Evolutionary conservation across 2,329 filamentous ascomycete species (phyloP).

Genomic region (Podosphaera fusca): DNA sequence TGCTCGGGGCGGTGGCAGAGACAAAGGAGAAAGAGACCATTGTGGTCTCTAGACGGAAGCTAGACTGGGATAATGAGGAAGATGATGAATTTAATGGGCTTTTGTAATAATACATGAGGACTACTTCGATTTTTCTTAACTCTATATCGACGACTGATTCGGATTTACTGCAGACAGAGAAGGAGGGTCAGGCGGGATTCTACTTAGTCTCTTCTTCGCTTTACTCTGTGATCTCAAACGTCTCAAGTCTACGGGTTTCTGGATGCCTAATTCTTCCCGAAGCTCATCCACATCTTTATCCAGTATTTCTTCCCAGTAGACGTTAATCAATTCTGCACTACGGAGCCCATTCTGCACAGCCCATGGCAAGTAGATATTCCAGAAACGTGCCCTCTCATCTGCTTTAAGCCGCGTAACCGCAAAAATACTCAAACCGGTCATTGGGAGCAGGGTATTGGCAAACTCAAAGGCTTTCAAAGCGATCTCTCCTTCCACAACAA

Average conservation of each 20-base stretch:
- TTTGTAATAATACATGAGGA: neutral
- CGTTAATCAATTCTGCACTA: slow-evolving; percentile 67
- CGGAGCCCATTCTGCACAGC: slow-evolving; percentile 61
- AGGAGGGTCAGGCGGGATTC: neutral
- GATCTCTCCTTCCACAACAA: slow-evolving; percentile 86
- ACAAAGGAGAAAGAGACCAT: slow-evolving; percentile 60
- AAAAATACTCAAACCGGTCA: slow-evolving; percentile 73
- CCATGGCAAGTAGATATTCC: slow-evolving; percentile 65
- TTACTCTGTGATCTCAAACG: slow-evolving; percentile 48
- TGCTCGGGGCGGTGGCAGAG: slow-evolving; percentile 67
- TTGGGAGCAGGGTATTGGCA: slow-evolving; percentile 76
- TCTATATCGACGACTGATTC: neutral
- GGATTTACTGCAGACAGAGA: neutral
- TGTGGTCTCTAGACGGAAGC: slow-evolving; percentile 63
- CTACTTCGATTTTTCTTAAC: neutral
- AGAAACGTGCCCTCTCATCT: slow-evolving; percentile 43
- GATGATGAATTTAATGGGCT: slow-evolving; percentile 50
- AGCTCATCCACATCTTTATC: slow-evolving; percentile 62
- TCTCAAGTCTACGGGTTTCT: slow-evolving; percentile 70
- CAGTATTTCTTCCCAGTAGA: slow-evolving; percentile 93
- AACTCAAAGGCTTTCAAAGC: slow-evolving; percentile 98
- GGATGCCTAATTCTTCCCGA: slow-evolving; percentile 54
- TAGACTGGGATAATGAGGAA: slow-evolving; percentile 67
- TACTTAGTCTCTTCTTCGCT: slow-evolving; percentile 37
- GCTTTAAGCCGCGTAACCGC: slow-evolving; percentile 42